phyloP scores from a whole-genome alignment of 768 basidiomycete genomes.

The Phanerochaete sordida region DNA sequence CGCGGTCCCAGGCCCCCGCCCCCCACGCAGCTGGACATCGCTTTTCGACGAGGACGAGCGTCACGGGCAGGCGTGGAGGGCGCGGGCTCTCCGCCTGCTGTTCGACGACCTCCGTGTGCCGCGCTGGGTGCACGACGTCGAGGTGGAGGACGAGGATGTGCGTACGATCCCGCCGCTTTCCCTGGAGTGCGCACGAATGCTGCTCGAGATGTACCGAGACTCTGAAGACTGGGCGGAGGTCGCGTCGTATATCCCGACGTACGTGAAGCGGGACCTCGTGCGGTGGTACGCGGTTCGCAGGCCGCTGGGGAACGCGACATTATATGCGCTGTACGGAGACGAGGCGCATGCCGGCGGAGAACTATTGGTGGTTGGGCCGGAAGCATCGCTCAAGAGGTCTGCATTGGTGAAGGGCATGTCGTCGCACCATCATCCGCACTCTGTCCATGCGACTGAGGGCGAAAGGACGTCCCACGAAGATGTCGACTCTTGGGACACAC shows the following conservation, averaged over 20 bases:
- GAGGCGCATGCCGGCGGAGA: slow-evolving; percentile 61
- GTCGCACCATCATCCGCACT: not conserved
- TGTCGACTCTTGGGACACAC: slow-evolving; percentile 15
- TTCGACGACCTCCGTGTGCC: slow-evolving; percentile 31
- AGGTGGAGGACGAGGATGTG: slow-evolving; percentile 2
- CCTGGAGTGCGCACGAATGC: slow-evolving; percentile 51
- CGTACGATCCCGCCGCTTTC: slow-evolving; percentile 47
- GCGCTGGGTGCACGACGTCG: not conserved
- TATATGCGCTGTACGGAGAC: slow-evolving; percentile 47
- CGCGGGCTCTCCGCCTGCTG: slow-evolving; percentile 51
- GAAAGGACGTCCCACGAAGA: not conserved
- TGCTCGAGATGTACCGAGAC: slow-evolving; percentile 38
- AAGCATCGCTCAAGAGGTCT: slow-evolving; percentile 42
- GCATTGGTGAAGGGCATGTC: slow-evolving; percentile 18
- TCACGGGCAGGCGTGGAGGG: slow-evolving; percentile 42
- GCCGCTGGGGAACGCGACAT: slow-evolving; percentile 48
- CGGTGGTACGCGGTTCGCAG: slow-evolving; percentile 54
- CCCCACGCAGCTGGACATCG: slow-evolving; percentile 56
- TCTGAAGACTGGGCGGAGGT: slow-evolving; percentile 35
- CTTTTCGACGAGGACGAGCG: slow-evolving; percentile 22
- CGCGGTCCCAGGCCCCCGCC: slow-evolving; percentile 22
- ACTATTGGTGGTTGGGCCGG: slow-evolving; percentile 59
- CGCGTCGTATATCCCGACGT: slow-evolving; percentile 49
- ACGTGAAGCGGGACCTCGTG: slow-evolving; percentile 56
- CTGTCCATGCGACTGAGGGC: not conserved